Evolutionary conservation across 176 grass and related monocot species (phyloP).

Genomic region (Cenchrus fungigraminus): DNA sequence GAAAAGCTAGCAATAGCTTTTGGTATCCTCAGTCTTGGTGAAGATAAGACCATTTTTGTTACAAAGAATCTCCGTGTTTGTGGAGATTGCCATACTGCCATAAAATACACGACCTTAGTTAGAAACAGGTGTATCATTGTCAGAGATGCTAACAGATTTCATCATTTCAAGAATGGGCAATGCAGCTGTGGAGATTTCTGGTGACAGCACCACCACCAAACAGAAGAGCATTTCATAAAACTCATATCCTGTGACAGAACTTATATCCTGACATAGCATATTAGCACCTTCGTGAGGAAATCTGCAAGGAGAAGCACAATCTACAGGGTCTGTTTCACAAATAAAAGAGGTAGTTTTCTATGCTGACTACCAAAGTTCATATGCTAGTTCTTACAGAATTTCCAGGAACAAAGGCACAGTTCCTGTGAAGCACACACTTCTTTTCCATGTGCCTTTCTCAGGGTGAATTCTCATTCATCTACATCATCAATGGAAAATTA

Average conservation of each 20-base stretch:
- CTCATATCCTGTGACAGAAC: background rate
- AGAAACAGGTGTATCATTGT: constrained; percentile 60
- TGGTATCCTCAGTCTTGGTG: constrained; percentile 55
- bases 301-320: constrained; percentile 49
- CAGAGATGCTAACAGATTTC: constrained; percentile 78
- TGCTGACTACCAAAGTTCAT: constrained; percentile 27
- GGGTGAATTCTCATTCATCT: background rate
- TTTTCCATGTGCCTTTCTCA: background rate
- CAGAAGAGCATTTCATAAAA: background rate
- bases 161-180: constrained; percentile 75
- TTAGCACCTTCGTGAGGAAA: constrained; percentile 25
- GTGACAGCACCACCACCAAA: constrained; percentile 39
- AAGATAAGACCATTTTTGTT: constrained; percentile 61
- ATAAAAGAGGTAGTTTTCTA: constrained; percentile 54
- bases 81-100: constrained; percentile 80
- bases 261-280: background rate
- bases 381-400: constrained; percentile 18
- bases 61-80: constrained; percentile 79
- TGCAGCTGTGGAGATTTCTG: constrained; percentile 90
- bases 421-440: background rate
- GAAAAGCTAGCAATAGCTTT: constrained; percentile 83
- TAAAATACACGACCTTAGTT: constrained; percentile 69
- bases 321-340: constrained; percentile 36
- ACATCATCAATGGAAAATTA: constrained; percentile 7
- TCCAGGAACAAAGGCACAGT: background rate